Conservation (phyloP, 495 filamentous ascomycete genomes). For the Aspergillus homomorphus region DNA sequence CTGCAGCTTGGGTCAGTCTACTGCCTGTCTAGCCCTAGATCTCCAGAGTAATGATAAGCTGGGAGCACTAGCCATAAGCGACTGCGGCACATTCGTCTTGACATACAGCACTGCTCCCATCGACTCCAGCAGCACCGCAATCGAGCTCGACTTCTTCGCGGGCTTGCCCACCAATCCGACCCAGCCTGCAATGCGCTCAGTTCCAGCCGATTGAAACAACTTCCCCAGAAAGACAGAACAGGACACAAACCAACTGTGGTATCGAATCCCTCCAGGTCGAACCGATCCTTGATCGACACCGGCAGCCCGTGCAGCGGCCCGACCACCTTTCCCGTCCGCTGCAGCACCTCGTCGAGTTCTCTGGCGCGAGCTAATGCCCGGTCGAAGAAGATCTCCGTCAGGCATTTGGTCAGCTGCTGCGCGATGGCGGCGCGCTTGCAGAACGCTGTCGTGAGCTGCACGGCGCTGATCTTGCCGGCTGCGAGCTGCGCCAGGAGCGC, state of each 20-base stretch:
- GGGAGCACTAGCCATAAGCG: conserved; percentile 41
- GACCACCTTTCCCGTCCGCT: conserved; percentile 37
- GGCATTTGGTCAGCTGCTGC: conserved; percentile 56
- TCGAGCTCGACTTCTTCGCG: conserved; percentile 26
- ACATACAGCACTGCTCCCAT: conserved; percentile 55
- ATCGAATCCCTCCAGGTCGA: conserved; percentile 56
- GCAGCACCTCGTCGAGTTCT: conserved; percentile 41
- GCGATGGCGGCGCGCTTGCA: conserved; percentile 57
- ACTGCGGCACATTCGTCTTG: conserved; percentile 61
- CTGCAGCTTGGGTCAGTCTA: conserved; percentile 14
- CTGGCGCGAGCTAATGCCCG: conserved; percentile 41
- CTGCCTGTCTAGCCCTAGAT: background rate
- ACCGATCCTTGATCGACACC: conserved; percentile 65
- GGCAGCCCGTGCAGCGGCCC: conserved; percentile 69
- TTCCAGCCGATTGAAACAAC: background rate
- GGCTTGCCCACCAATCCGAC: conserved; percentile 36
- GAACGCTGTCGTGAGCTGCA: conserved; percentile 54
- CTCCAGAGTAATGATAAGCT: background rate
- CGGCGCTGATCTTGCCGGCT: conserved; percentile 39
- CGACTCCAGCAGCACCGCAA: conserved; percentile 29
- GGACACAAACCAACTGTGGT: conserved; percentile 38
- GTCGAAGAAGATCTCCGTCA: conserved; percentile 63
- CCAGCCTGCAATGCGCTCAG: conserved; percentile 27
- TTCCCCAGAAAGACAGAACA: background rate
- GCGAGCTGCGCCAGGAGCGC: conserved; percentile 43